phyloP scores from a whole-genome alignment of 306 rosid genomes.

The Malus orientalis region DNA sequence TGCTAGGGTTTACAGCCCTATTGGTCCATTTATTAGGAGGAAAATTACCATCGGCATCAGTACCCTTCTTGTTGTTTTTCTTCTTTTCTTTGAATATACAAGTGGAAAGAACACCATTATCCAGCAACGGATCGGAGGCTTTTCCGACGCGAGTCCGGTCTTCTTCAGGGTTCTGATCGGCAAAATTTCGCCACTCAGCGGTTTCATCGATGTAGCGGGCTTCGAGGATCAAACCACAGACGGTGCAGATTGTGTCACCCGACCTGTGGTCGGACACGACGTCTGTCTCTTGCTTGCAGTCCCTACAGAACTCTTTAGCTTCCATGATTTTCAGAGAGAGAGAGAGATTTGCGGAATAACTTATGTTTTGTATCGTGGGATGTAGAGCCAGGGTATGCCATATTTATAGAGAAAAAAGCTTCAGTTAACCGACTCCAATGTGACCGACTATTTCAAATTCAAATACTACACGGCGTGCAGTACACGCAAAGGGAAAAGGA shows the following conservation, averaged over 20 bases:
- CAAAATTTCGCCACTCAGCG: slow-evolving; percentile 13
- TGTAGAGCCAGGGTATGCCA: too few species aligned
- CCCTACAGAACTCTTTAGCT: neutral
- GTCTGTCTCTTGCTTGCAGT: neutral
- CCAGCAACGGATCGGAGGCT: neutral
- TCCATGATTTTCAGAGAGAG: neutral
- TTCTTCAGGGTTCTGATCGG: neutral
- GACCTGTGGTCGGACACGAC: neutral
- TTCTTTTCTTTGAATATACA: neutral
- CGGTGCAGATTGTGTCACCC: slow-evolving; percentile 16
- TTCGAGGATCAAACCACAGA: slow-evolving; percentile 15
- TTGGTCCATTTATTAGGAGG: neutral
- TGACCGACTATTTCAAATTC: too few species aligned
- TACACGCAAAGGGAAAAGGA: too few species aligned
- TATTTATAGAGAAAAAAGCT: too few species aligned
- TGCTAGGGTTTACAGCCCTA: neutral
- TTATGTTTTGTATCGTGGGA: too few species aligned
- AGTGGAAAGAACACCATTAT: neutral
- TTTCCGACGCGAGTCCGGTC: neutral
- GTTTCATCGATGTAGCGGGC: neutral
- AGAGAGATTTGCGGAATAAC: neutral
- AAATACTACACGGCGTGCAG: too few species aligned
- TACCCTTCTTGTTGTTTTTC: neutral
- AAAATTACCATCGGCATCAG: neutral
- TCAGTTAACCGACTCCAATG: too few species aligned